Evolutionary conservation across 108 stramenopile genomes (phyloP).

Genomic region (Pseudonitzschia pungens): DNA sequence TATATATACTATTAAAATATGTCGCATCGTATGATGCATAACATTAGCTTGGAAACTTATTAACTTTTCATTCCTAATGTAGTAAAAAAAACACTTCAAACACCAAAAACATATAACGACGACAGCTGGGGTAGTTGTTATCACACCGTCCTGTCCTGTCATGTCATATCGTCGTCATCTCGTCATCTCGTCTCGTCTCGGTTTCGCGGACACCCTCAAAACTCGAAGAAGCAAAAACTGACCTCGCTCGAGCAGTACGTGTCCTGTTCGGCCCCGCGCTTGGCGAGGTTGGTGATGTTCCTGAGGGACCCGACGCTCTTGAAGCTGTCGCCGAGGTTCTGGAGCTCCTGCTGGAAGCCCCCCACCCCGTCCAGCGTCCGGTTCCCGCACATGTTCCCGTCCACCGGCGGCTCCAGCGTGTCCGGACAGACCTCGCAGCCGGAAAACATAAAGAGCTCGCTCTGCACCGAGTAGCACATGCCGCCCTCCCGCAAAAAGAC

Average conservation of each 20-base stretch:
- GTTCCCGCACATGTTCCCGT: background rate
- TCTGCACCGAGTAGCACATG: slow-evolving; percentile 25
- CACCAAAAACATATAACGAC: too few species aligned
- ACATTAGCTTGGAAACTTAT: too few species aligned
- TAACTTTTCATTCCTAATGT: too few species aligned
- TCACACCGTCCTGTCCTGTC: too few species aligned
- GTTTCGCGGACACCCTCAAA: background rate
- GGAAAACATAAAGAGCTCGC: slow-evolving; percentile 16
- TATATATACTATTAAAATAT: too few species aligned
- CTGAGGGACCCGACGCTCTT: background rate
- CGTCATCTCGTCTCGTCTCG: too few species aligned
- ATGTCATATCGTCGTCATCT: too few species aligned
- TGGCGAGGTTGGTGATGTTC: slow-evolving; percentile 11
- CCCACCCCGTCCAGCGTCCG: background rate
- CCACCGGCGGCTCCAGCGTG: slow-evolving; percentile 15
- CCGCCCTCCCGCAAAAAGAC: slow-evolving; percentile 32
- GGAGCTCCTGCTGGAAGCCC: background rate
- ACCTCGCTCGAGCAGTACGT: slow-evolving; percentile 20
- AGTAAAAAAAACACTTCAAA: too few species aligned
- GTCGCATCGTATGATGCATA: too few species aligned
- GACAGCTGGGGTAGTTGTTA: too few species aligned
- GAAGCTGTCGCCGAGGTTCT: background rate
- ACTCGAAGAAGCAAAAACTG: slow-evolving; percentile 31
- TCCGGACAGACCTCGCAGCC: slow-evolving; percentile 28
- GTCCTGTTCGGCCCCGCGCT: slow-evolving; percentile 15